Evolutionary conservation across 805 yeast species (phyloP), one percentile per base, ranked within the genome.

Genomic region (Saccharomycopsis javanensis): DNA sequence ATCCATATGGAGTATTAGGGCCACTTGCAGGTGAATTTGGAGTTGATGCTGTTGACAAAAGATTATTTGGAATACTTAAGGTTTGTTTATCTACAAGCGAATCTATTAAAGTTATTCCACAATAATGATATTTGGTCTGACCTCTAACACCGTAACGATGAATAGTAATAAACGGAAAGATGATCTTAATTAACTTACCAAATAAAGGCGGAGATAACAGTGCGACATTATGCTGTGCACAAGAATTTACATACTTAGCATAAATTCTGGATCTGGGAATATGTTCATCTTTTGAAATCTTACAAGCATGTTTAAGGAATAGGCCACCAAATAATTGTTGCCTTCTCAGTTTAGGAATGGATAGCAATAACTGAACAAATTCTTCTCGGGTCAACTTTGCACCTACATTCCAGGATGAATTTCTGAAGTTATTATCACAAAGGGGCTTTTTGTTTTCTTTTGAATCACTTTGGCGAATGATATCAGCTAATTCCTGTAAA

Each of bases 141-240:
- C 95, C 95, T 55, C 94, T 75, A 66, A 81, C 80, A 5, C 95
- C 96, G 59, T 86, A 72, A 54, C 96, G 76, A 61, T 94, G 78
- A 0, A 91, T 84, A 23, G 82, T 80, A 62, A 87, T 72, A 51
- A 72, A 70, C 1, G 95, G 94, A 64, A 76, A 84, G 10, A 80
- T 70, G 13, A 81, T 71, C 57, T 82, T 75, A 13, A 86, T 88
- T 53, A 85, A 72, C 63, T 84, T 85, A 20, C 94, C 95, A 68
- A 87, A 83, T 4, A 87, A 80, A 1, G 94, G 92, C 11, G 90
- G 89, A 30, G 83, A 79, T 57, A 88, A 68, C 1, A 96, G 75
- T 56, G 78, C 77, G 45, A 86, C 65, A 5, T 74, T 75, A 64
- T 75, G 71, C 31, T 76, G 78, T 7, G 79, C 77, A 66, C 89